A percentile compares a stretch with the other conserved stretches of the same genome.
Conservation (phyloP, 805 yeast genomes). For the Lachancea lanzarotensis region DNA sequence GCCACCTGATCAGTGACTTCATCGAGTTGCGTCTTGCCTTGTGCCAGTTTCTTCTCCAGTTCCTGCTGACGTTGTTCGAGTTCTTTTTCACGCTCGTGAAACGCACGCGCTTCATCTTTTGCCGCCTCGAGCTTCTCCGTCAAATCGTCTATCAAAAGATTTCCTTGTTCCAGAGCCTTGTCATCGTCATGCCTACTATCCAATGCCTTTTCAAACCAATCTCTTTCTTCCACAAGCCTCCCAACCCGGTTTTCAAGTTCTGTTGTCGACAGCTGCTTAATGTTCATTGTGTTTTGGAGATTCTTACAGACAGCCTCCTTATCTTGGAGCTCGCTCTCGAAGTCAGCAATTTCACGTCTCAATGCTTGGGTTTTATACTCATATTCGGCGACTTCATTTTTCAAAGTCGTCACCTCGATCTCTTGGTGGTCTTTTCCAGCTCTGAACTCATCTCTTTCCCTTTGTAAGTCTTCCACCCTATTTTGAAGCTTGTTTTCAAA, state of each 20-base stretch:
- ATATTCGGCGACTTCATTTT: neutral
- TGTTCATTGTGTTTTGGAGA: slow-evolving; percentile 4
- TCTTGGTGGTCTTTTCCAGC: slow-evolving; percentile 6
- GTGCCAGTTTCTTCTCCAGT: slow-evolving; percentile 13
- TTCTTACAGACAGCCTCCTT: neutral
- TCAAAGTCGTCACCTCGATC: neutral
- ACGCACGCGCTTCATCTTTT: slow-evolving; percentile 1
- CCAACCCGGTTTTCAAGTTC: slow-evolving; percentile 8
- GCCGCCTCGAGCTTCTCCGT: neutral
- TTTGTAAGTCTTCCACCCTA: slow-evolving; percentile 5
- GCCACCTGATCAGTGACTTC: slow-evolving; percentile 30
- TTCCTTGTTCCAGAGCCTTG: neutral
- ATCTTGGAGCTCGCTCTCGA: neutral
- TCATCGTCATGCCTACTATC: slow-evolving; percentile 10
- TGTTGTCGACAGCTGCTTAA: slow-evolving; percentile 1
- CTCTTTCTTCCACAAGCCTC: slow-evolving; percentile 6
- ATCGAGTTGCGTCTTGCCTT: slow-evolving; percentile 17
- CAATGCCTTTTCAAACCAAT: slow-evolving; percentile 9
- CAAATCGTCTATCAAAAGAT: neutral
- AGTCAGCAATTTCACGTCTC: neutral
- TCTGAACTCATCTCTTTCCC: slow-evolving; percentile 7
- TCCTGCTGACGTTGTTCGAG: neutral
- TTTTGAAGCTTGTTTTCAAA: slow-evolving; percentile 8
- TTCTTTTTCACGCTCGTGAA: slow-evolving; percentile 1
- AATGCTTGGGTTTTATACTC: slow-evolving; percentile 1